Base-by-base conservation (phyloP, 768 basidiomycete species). In the Asterophora lycoperdoides region DNA sequence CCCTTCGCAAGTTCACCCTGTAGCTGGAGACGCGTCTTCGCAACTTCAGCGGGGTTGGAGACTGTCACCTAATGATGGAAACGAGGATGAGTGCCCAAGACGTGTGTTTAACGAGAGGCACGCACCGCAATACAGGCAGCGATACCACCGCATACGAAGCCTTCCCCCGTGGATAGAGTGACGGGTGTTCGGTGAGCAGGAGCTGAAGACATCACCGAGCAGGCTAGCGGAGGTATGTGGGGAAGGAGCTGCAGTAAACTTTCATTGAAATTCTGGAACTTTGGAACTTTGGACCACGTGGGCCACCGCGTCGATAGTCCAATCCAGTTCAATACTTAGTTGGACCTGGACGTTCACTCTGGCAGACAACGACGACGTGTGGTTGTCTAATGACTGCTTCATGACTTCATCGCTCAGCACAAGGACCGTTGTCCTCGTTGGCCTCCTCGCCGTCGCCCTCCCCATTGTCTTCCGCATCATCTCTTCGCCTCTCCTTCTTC, bases 1-100 rank as follows among this genome's bases (percentile, higher is more conserved):
- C 68, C 76, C 61, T 86, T 92, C 29, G 88, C 82, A 9, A 99
- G 80, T 66, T 98, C 96, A 19, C 95, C 96, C 62, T 98, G 93
- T 19, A 99, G 78, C 65, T 99, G 96, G 43, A 99, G 70, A 47
- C 95, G 86, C 35, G 96, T 98, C 69, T 98, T 98, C 38, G 89
- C 88, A 17, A 93, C 91, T 57, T 86, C 86, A 4, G 83, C 84
- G 10, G 85, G 83, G 56, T 89, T 89, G 4, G 86, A 88, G 46
- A 89, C 69, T 7, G 88, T 88, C 41, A 90, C 86, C 88, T 90
- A 49, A 18, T 23, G 23, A 39, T 48, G 46, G 46, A 49, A 23
- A n/a, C 44, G 23, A 41, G 33, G 11, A n/a, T 46, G 30, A 11
- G 40, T 34, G 36, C 35, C n/a, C n/a, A 13, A 11, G 28, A 8